Base-by-base conservation (phyloP, 2,329 filamentous ascomycete genomes). In the Basipetospora sp. region DNA sequence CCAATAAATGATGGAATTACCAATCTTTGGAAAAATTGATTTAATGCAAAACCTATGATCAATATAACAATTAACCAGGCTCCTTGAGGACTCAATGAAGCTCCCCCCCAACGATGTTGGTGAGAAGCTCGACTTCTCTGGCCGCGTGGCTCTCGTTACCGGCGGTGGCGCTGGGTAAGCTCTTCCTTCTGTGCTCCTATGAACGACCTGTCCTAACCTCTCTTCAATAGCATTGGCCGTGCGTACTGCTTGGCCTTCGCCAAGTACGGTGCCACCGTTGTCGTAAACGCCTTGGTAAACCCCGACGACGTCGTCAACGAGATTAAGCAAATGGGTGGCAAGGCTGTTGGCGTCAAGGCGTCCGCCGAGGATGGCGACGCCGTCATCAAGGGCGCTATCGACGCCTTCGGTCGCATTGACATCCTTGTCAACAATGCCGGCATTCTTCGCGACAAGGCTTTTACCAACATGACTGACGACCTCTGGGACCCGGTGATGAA, bases 381-480 rank as follows among this genome's bases (percentile, higher is more conserved):
- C 28, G 84, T 96, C 33, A 78, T 98, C 50, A 92, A 94, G 71
- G 78, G 74, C 41, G 88, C 88, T 40, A 92, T 98, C 51, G 88
- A 96, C 54, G 77, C 80, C 29, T 96, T 82, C 56, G 90, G 90
- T 50, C 83, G 90, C 50, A 73, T 98, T 50, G 90, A 98, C 55
- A 87, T 98, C 45, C 62, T 98, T 45, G 72, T 98, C 67, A 98
- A 98, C 76, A 98, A 98, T 54, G 90, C 90, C 38, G 90, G 90
- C 53, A 98, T 98, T 50, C 76, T 98, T 38, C 79, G 90, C 34
- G 90, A 98, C 69, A 96, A 94, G 75, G 87, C 90, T 29, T 98
- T 98, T 59, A 71, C 71, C 60, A 96, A 96, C 69, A 94, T 98
- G 88, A 83, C 87, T 43, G 90, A 98, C 56, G 79, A 75, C 53